A percentile compares a stretch with the other conserved stretches of the same genome.
phyloP scores from a whole-genome alignment of 2,329 filamentous ascomycete genomes.

The Cadophora sp. region DNA sequence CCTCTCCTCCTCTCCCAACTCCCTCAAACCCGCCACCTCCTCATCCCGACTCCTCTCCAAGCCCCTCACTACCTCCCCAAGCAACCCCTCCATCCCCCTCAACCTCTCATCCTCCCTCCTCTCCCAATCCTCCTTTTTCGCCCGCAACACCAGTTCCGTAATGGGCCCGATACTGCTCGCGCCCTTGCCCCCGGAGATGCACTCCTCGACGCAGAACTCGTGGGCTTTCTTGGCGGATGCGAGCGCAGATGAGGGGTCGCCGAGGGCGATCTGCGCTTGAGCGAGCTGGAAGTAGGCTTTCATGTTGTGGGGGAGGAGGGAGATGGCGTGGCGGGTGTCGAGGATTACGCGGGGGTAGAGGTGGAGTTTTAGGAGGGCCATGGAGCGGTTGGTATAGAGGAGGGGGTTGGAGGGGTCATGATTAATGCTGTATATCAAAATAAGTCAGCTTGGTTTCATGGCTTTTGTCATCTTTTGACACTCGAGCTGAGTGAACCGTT shows the following conservation, averaged over 20 bases:
- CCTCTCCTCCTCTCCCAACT: slow-evolving; percentile 51
- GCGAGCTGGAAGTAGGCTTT: slow-evolving; percentile 87
- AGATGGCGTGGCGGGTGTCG: slow-evolving; percentile 78
- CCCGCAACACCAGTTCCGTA: slow-evolving; percentile 75
- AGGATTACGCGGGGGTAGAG: slow-evolving; percentile 77
- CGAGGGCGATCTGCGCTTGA: slow-evolving; percentile 79
- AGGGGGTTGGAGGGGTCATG: slow-evolving; percentile 78
- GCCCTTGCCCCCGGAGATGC: slow-evolving; percentile 72
- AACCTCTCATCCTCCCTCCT: slow-evolving; percentile 68
- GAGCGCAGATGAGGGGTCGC: slow-evolving; percentile 76
- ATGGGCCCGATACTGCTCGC: slow-evolving; percentile 76
- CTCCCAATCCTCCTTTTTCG: slow-evolving; percentile 89
- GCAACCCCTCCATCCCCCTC: slow-evolving; percentile 62
- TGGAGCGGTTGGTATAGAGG: slow-evolving; percentile 89
- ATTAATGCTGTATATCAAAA: slow-evolving; percentile 66
- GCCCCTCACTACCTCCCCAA: slow-evolving; percentile 62
- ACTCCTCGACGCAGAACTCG: slow-evolving; percentile 69
- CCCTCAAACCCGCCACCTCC: slow-evolving; percentile 50
- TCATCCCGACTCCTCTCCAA: slow-evolving; percentile 54
- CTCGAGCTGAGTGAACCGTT: background rate
- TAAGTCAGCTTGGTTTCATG: slow-evolving; percentile 12
- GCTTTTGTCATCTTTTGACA: background rate
- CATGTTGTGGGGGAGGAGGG: slow-evolving; percentile 55
- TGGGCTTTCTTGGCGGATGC: slow-evolving; percentile 76
- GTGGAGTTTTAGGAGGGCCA: slow-evolving; percentile 77